Evolutionary conservation across 2,329 filamentous ascomycete species (phyloP).

Genomic region (Canariomyces notabilis): DNA sequence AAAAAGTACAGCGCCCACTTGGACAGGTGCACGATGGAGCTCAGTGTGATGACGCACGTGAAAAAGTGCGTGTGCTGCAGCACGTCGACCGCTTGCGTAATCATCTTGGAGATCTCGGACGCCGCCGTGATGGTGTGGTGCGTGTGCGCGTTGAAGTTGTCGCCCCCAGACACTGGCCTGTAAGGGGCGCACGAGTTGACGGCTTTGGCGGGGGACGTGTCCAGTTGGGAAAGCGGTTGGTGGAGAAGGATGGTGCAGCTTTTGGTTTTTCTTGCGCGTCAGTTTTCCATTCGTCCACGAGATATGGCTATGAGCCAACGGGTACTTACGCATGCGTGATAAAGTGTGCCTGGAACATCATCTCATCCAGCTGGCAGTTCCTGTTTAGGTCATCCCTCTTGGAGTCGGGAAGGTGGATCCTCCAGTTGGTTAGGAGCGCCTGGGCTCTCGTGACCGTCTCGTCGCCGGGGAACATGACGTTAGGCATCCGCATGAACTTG

Average conservation of each 20-base stretch:
- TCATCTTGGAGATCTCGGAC: constrained; percentile 68
- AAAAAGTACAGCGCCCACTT: constrained; percentile 68
- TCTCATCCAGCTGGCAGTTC: constrained; percentile 72
- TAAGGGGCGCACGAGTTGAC: constrained; percentile 65
- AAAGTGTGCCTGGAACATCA: constrained; percentile 89
- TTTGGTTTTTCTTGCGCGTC: not conserved
- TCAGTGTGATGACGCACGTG: constrained; percentile 72
- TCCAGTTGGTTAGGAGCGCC: constrained; percentile 63
- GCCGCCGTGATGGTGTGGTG: constrained; percentile 76
- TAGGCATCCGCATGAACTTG: constrained; percentile 60
- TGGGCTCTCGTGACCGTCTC: constrained; percentile 49
- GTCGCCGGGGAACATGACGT: constrained; percentile 48
- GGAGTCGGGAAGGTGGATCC: constrained; percentile 66
- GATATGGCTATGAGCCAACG: not conserved
- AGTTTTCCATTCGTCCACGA: too few species aligned
- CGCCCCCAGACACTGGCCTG: constrained; percentile 43
- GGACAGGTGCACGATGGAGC: constrained; percentile 75
- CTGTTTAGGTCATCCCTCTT: constrained; percentile 67
- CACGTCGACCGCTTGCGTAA: constrained; percentile 67
- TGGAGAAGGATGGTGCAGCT: constrained; percentile 69
- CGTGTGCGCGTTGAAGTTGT: constrained; percentile 62
- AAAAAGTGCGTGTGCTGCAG: constrained; percentile 78
- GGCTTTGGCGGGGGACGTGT: constrained; percentile 51
- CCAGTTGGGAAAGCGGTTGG: constrained; percentile 71
- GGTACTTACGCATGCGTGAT: constrained; percentile 53